Percentiles rank a stretch among this genome's conserved stretches.
These are phyloP conservation scores for Jaenimonas drosophilae DNA, from an alignment of 208 protist genomes.

Conservation along the genomic window DNA sequence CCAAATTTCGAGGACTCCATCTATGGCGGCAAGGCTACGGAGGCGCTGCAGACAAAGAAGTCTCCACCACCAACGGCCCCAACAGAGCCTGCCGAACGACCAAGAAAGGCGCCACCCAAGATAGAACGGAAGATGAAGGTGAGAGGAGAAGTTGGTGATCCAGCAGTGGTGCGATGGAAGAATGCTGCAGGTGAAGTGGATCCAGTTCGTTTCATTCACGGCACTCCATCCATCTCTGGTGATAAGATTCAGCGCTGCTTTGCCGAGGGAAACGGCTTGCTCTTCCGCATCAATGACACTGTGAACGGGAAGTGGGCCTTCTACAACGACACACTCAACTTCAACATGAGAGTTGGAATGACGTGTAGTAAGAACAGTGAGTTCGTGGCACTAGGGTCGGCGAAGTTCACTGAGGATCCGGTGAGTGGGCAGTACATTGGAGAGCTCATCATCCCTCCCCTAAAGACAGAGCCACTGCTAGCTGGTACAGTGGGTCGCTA, in stretches of 20 bases:
- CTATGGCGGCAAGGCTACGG: too few species aligned
- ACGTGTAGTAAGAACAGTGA: not conserved
- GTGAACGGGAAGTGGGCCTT: constrained; percentile 62
- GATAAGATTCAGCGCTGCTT: constrained; percentile 7
- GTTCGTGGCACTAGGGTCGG: not conserved
- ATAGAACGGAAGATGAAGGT: too few species aligned
- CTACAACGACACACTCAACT: constrained; percentile 68
- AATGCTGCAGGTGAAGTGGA: too few species aligned
- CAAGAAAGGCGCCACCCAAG: too few species aligned
- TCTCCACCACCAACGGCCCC: too few species aligned
- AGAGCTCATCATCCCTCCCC: not conserved
- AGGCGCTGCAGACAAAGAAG: too few species aligned
- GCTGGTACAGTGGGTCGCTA: constrained; percentile 2
- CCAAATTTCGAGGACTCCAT: too few species aligned
- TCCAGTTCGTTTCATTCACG: not conserved
- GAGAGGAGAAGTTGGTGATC: too few species aligned
- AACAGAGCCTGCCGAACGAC: too few species aligned
- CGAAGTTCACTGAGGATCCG: not conserved
- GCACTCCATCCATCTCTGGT: not conserved
- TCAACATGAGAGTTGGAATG: constrained; percentile 16
- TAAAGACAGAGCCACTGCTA: not conserved
- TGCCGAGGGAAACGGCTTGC: constrained; percentile 41
- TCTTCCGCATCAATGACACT: constrained; percentile 72
- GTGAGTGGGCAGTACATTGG: not conserved
- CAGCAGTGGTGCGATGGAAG: too few species aligned